Base-by-base conservation (phyloP, 768 basidiomycete genomes). In the Lactifluus subvellereus region DNA sequence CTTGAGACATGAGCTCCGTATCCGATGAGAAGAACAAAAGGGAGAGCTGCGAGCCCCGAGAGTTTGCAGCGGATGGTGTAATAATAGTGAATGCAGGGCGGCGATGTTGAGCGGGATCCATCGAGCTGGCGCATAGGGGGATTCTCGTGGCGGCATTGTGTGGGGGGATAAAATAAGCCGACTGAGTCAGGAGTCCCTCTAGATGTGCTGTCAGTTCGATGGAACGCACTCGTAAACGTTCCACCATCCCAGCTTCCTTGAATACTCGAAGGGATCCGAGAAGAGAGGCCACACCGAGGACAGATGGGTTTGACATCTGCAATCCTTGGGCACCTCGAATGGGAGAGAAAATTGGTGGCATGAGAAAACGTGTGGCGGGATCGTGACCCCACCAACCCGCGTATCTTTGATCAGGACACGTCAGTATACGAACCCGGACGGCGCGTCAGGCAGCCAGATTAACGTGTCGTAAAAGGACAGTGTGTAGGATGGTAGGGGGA, bases 361-460 rank as follows among this genome's bases (percentile, higher is more conserved):
- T 98, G 59, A 82, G 77, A 78, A 99, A 98, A 35, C 97, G 87
- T 43, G 94, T 95, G 57, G 77, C 71, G 33, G 86, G 80, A 69
- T 93, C 85, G 73, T 98, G 94, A 50, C 97, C 97, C 96, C 96
- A 99, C 97, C 97, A 99, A 50, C 97, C 97, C 45, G 93, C 87
- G 64, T 85, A 85, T 71, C 97, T 97, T 67, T 22, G 33, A 52
- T 60, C 22, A 40, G 49, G 61, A 43, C 57, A 67, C 20, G 54
- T 65, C 53, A 64, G 50, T 51, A 56, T 42, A 18, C 27, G 38
- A 40, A 33, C 52, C 67, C 50, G 35, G 42, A 40, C 48, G 22
- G 50, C 16, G 27, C 35, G 30, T 51, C 42, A 50, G 37, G 18
- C 33, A 30, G 43, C 43, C 52, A 37, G 42, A 37, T 43, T 27